These are phyloP conservation scores for Erodium chrysanthum DNA, from an alignment of 441 rosid species.

Conservation along the genomic window DNA sequence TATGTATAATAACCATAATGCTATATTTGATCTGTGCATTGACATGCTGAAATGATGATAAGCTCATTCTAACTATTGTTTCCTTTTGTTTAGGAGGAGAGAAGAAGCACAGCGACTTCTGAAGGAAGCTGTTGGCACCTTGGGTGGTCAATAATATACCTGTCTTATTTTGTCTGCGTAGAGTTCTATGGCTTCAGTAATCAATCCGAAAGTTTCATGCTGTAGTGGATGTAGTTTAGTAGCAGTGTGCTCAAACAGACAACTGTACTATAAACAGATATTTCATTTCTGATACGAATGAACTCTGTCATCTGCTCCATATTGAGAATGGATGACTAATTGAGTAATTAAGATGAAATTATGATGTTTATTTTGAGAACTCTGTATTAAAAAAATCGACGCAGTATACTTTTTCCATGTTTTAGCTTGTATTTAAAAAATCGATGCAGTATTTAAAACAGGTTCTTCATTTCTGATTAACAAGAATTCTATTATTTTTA, in stretches of 20 bases:
- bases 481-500: no score
- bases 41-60: neutral
- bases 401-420: no score
- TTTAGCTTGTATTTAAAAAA: no score
- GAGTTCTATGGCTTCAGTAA: neutral
- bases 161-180: neutral
- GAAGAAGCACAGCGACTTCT: slow-evolving; percentile 68
- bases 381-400: no score
- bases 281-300: neutral
- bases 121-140: slow-evolving; percentile 54
- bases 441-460: no score
- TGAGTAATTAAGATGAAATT: no score
- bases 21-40: no score
- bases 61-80: slow-evolving; percentile 7
- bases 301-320: no score
- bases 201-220: neutral
- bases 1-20: no score
- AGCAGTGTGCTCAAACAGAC: neutral
- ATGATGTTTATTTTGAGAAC: no score
- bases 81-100: slow-evolving; percentile 44
- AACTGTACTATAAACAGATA: neutral
- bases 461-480: no score
- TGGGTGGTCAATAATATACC: slow-evolving; percentile 44
- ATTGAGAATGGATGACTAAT: no score
- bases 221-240: neutral